Evolutionary conservation across 2,329 filamentous ascomycete genomes (phyloP).

Genomic region (Aspergillus unguis): DNA sequence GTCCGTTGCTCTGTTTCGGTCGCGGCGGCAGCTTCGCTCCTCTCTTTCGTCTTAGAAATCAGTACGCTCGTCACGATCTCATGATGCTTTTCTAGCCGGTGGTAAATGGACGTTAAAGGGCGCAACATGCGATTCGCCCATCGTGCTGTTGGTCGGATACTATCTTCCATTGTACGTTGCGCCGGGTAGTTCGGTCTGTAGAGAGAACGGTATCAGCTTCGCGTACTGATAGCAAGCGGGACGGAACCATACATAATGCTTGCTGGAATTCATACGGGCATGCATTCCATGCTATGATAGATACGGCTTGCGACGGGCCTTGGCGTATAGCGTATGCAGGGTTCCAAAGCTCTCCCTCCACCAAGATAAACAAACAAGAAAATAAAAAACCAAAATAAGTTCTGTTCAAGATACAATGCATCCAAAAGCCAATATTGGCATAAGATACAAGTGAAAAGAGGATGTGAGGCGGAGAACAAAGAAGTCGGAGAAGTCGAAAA

Average conservation of each 20-base stretch:
- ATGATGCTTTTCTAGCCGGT: slow-evolving; percentile 41
- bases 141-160: slow-evolving; percentile 37
- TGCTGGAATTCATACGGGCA: slow-evolving; percentile 10
- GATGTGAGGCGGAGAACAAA: neutral
- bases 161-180: slow-evolving; percentile 31
- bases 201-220: neutral
- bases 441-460: slow-evolving; percentile 9
- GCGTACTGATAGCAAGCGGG: neutral
- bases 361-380: neutral
- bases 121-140: slow-evolving; percentile 45
- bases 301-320: neutral
- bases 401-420: slow-evolving; percentile 8
- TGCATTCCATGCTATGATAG: slow-evolving; percentile 10
- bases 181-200: slow-evolving; percentile 4
- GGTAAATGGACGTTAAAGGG: slow-evolving; percentile 40
- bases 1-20: slow-evolving; percentile 4
- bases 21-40: slow-evolving; percentile 1
- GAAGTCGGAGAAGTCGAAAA: slow-evolving; percentile 17
- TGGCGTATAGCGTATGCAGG: neutral
- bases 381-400: slow-evolving; percentile 9
- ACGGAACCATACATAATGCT: neutral
- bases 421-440: slow-evolving; percentile 8
- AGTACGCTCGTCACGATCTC: slow-evolving; percentile 31
- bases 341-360: neutral
- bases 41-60: slow-evolving; percentile 20